Evolutionary conservation across 805 yeast species (phyloP).

Genomic region (Candida sonorensis): DNA sequence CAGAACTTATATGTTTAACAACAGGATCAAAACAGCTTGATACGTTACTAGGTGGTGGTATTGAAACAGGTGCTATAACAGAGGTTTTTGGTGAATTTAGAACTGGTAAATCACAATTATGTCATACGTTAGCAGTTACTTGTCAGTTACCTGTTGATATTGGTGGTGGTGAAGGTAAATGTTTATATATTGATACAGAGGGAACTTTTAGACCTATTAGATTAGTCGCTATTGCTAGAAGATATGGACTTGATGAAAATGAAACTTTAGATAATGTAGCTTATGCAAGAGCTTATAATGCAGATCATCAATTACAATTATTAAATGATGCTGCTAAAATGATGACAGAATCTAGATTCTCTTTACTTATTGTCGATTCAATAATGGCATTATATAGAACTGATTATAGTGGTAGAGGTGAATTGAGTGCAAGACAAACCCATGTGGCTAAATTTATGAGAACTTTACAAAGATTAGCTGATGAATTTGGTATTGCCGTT

Average conservation of each 20-base stretch:
- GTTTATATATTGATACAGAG: conserved; percentile 92
- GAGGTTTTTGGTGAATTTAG: conserved; percentile 96
- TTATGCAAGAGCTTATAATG: conserved; percentile 94
- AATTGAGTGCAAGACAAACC: conserved; percentile 87
- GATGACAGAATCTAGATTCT: conserved; percentile 93
- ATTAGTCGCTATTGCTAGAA: conserved; percentile 78
- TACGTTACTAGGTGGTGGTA: conserved; percentile 90
- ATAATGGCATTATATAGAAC: conserved; percentile 95
- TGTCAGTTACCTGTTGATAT: conserved; percentile 93
- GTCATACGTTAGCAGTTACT: conserved; percentile 95
- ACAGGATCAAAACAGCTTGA: conserved; percentile 95
- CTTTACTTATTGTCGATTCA: conserved; percentile 89
- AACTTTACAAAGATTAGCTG: conserved; percentile 86
- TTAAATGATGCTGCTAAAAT: conserved; percentile 86
- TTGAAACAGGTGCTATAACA: conserved; percentile 95
- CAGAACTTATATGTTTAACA: conserved; percentile 86
- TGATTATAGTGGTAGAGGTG: conserved; percentile 93
- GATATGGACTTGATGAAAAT: conserved; percentile 87
- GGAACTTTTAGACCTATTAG: conserved; percentile 95
- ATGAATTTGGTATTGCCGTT: conserved; percentile 96
- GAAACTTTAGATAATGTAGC: conserved; percentile 97
- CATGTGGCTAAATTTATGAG: conserved; percentile 93
- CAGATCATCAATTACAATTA: conserved; percentile 88
- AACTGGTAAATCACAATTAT: conserved; percentile 94
- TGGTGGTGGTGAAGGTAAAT: conserved; percentile 99